Evolutionary conservation across 2,329 filamentous ascomycete species (phyloP), one percentile per base, ranked within the genome.

Genomic region (Aureobasidium sp.): DNA sequence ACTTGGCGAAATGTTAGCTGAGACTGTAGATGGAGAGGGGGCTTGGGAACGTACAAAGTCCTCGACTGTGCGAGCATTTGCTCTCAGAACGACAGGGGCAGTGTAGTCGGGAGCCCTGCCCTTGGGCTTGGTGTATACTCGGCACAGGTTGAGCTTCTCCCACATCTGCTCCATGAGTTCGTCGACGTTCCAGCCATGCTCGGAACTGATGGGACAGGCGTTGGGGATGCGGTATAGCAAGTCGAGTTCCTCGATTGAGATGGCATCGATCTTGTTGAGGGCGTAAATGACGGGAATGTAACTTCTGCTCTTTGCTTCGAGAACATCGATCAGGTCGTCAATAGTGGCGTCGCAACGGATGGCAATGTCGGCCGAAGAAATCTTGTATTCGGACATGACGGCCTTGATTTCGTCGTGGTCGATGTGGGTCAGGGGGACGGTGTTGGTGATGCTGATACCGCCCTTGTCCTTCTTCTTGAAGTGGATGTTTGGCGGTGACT

Each of bases 381-480:
- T 97, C 68, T 88, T 89, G 77, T 99, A 99, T 77, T 99, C 94
- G 77, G 83, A 86, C 90, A 99, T 93, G 68, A 99, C 94, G 59
- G 94, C 94, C 79, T 90, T 95, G 81, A 99, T 96, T 80, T 99
- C 94, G 72, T 96, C 94, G 68, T 91, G 83, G 74, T 94, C 90
- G 71, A 99, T 96, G 76, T 99, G 91, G 27, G 88, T 88, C 68
- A 99, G 80, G 5, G 92, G 91, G 48, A 94, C 88, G 2, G 94
- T 99, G 77, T 86, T 94, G n/a, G 92, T 96, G 72, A 99, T 94
- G 72, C 90, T 92, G 72, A 99, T 86, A 39, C 94, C 94, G 68
- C 94, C 94, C 79, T 97, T 97, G 77, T 99, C 94, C 82, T 99
- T 99, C 82, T 99, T 99, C 79, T 88, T 95, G 82, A 97, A 96